A percentile compares a stretch with the other conserved stretches of the same genome.
These are phyloP conservation scores for Talaromyces sp. DNA, from an alignment of 2,329 filamentous ascomycete species.

Conservation along the genomic window DNA sequence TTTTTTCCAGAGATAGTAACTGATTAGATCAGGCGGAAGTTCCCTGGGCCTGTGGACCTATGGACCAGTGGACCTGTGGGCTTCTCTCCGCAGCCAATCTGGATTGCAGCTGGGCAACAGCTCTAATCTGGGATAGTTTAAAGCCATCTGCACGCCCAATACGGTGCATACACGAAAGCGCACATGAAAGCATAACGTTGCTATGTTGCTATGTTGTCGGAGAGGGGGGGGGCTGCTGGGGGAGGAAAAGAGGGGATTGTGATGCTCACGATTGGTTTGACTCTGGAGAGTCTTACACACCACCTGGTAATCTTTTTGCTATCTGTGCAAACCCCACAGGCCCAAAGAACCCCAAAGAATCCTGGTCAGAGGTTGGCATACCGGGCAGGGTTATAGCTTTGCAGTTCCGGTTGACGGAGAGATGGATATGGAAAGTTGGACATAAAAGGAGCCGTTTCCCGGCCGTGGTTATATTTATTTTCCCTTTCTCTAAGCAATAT, in stretches of 20 bases:
- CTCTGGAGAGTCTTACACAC: too few species aligned
- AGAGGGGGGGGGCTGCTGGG: neutral
- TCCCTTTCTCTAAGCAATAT: neutral
- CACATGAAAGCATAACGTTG: neutral
- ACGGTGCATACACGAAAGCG: neutral
- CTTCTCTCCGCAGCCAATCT: neutral
- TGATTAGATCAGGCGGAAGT: neutral
- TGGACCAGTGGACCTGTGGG: neutral
- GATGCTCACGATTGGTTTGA: neutral
- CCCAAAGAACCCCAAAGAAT: neutral
- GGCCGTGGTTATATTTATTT: neutral
- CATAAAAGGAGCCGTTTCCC: neutral
- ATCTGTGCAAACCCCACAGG: neutral
- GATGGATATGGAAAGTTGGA: neutral
- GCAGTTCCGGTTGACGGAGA: neutral
- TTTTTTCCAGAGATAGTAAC: neutral
- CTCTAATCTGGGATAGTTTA: neutral
- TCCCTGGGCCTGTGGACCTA: too few species aligned
- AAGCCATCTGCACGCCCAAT: neutral
- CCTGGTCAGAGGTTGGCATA: neutral
- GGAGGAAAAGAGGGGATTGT: neutral
- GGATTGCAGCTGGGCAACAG: neutral
- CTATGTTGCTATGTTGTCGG: neutral
- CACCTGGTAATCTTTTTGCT: neutral
- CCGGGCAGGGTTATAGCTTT: neutral